Evolutionary conservation across 2,329 filamentous ascomycete genomes (phyloP), one percentile per base, ranked within the genome.

Genomic region (Ceratocystis papillata): DNA sequence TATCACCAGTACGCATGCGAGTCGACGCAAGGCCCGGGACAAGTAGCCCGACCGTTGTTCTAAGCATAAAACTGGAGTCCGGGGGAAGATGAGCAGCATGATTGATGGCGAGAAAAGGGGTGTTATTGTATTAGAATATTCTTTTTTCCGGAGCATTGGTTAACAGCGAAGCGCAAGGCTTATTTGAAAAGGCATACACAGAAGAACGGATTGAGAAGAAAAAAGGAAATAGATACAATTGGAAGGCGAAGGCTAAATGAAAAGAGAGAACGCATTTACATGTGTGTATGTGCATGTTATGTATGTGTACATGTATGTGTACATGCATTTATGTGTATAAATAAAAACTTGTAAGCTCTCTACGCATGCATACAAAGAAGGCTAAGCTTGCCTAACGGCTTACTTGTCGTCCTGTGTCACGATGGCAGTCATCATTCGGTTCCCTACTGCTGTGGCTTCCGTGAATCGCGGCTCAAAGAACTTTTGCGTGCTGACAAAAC

Each of bases 381-480:
- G 3, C 37, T 10, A 41, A 41, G 37, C 3, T 15, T 41, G 10
- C 12, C 37, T 12, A 41, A 41, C 3, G 12, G 46, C 44, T 22
- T 46, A 37, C 55, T 66, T 10, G 68, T 69, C 53, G 61, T 77
- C 74, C 72, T 75, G 77, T 77, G 93, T 89, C 70, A 96, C 77
- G 72, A 99, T 94, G 57, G 90, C 94, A 79, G 87, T 91, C 76
- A 99, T 95, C 94, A 99, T 99, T 74, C 92, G 88, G 74, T 96
- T 96, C 2, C 94, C 94, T 46, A 99, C 79, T 71, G 87, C 85
- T 64, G 87, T 90, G 5, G 94, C 94, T 73, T 95, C 92, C 1
- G 85, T 84, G 73, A 99, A 96, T 41, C 93, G 80, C 1, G 91
- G 90, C 74, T 91, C 86, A 75, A 99, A 99, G 79, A 96, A 99